Conservation (phyloP, 345 rosid genomes). For the Acer negundo region DNA sequence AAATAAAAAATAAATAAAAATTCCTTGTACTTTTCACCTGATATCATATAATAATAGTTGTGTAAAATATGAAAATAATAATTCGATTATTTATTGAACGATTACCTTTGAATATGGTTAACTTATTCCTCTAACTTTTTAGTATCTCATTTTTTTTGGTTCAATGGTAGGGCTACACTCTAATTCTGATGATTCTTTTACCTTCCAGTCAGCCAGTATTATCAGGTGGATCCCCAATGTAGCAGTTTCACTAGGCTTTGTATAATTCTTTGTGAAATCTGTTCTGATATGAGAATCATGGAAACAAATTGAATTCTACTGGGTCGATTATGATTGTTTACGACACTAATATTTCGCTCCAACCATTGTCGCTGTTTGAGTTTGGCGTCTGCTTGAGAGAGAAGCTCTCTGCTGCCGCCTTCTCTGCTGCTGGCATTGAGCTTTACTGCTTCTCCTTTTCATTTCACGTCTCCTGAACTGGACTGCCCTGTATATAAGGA, state of each 20-base stretch:
- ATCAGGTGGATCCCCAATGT: slow-evolving; percentile 20
- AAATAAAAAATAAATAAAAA: too few relatives aligned
- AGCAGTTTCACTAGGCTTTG: slow-evolving; percentile 16
- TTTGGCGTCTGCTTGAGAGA: slow-evolving; percentile 29
- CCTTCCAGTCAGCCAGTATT: slow-evolving; percentile 4
- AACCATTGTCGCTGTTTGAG: slow-evolving; percentile 27
- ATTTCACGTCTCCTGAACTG: slow-evolving; percentile 41
- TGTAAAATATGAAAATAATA: neutral
- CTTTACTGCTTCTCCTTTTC: slow-evolving; percentile 20
- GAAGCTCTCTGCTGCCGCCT: slow-evolving; percentile 35
- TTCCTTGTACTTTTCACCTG: too few relatives aligned
- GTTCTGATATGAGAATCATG: slow-evolving; percentile 5
- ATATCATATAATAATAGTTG: neutral
- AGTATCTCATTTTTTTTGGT: neutral
- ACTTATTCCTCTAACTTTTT: neutral
- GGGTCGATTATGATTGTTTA: slow-evolving; percentile 23
- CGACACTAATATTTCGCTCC: slow-evolving; percentile 8
- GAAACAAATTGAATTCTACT: slow-evolving; percentile 13
- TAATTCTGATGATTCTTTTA: neutral
- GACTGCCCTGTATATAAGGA: slow-evolving; percentile 48
- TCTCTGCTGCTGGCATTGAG: slow-evolving; percentile 1
- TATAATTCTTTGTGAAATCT: neutral
- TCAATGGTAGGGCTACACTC: neutral
- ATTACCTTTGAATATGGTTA: neutral
- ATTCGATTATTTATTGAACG: neutral